Evolutionary conservation across 805 yeast genomes (phyloP), one percentile per base, ranked within the genome.

Genomic region (Saturnispora zaruensis): DNA sequence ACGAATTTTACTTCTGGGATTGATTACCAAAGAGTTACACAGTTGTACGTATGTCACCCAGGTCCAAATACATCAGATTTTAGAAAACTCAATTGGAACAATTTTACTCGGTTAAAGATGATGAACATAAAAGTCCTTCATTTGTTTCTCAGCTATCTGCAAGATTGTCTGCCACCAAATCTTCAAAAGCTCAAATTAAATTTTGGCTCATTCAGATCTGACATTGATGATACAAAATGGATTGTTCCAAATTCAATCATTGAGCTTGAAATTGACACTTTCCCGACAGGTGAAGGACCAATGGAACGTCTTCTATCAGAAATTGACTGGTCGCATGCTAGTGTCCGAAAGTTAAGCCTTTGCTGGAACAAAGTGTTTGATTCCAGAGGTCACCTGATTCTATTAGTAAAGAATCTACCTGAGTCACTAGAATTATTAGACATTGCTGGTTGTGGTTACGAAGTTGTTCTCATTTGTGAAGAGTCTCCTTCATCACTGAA

Each of bases 291-390:
- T 4, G 50, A 48, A 9, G 41, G 42, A 8, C 50, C 50, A 6
- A 20, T 48, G 24, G 50, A 48, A 34, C 26, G 34, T 4, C 36
- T 48, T 11, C 26, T 48, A 9, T 21, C 41, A 8, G 6, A 23
- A 5, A n/a, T 41, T 20, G 28, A 48, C 42, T 48, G 50, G 50
- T 34, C 30, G 6, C 18, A 25, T 14, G 25, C 50, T 7, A 21
- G 23, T 5, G 46, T 48, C 16, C 41, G 43, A 8, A 48, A 48
- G 25, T 26, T 48, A 28, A 11, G 43, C 6, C 50, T 48, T 42
- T 48, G 50, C 30, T 48, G 50, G 50, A 48, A 42, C 24, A 48
- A 42, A 21, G 46, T 42, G 6, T 48, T 48, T 48, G 50, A 42
- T 24, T 23, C 46, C 5, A 41, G 46, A 18, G 50, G 46, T 20